Evolutionary conservation across 1,284 basidiomycete species (phyloP).

Genomic region (Heterobasidion irregulare): DNA sequence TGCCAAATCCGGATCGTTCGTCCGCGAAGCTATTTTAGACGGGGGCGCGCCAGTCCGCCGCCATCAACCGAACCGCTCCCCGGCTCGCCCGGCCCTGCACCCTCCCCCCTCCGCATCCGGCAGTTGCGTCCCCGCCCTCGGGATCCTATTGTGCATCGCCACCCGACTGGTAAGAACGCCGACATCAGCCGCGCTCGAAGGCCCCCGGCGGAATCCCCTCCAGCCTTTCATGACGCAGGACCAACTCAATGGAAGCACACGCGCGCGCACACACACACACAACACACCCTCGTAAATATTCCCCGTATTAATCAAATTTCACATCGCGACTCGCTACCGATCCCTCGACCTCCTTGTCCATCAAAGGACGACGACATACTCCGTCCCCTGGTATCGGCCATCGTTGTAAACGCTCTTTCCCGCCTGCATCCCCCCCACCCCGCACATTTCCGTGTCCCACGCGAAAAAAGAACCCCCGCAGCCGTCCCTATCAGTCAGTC

Average conservation of each 20-base stretch:
- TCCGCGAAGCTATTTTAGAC: not conserved
- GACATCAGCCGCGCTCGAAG: not conserved
- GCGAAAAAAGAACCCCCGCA: slow-evolving; percentile 1
- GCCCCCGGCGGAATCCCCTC: not conserved
- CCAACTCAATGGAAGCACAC: not conserved
- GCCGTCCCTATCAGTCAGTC: slow-evolving; percentile 14
- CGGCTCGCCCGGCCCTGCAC: not conserved
- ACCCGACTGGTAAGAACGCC: not conserved
- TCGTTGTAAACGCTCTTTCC: slow-evolving; percentile 87
- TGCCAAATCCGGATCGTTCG: not conserved
- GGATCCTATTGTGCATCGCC: slow-evolving; percentile 11
- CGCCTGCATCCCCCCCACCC: slow-evolving; percentile 29
- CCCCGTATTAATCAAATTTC: not conserved
- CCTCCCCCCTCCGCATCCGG: not conserved
- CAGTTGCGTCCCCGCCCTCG: not conserved
- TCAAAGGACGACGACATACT: slow-evolving; percentile 53
- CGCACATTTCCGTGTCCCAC: not conserved
- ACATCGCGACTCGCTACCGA: no score
- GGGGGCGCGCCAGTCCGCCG: no score
- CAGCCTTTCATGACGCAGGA: no score
- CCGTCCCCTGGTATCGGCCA: slow-evolving; percentile 66
- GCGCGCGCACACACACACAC: not conserved
- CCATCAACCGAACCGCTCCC: no score
- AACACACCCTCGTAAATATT: not conserved
- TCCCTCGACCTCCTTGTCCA: not conserved